A percentile compares a stretch with the other conserved stretches of the same genome.
These are phyloP conservation scores for Takashimella tepidaria DNA, from an alignment of 1,284 basidiomycete genomes.

Conservation along the genomic window DNA sequence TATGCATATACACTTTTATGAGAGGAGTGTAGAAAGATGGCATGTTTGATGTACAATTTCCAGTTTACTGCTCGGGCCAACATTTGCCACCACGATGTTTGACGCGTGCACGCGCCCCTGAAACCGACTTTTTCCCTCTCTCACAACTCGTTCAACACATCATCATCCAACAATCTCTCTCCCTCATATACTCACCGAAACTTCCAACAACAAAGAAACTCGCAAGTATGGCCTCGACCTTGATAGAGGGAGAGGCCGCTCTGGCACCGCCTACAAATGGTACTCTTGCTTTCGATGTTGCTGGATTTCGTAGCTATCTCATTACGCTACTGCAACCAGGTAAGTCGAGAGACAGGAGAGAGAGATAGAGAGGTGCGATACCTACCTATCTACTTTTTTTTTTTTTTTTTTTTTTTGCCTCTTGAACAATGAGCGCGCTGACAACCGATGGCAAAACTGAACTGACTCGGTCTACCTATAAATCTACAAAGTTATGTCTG, in stretches of 20 bases:
- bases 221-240: slow-evolving; percentile 16
- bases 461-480: not conserved
- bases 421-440: no score
- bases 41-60: no score
- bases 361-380: no score
- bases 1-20: no score
- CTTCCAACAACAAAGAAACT: not conserved
- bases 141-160: no score
- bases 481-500: slow-evolving; percentile 45
- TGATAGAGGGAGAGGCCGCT: slow-evolving; percentile 27
- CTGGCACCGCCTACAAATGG: slow-evolving; percentile 10
- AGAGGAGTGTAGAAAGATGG: no score
- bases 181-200: not conserved
- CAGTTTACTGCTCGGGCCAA: no score
- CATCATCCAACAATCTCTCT: not conserved
- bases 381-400: not conserved
- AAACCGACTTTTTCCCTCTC: no score
- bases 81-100: not conserved
- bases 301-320: slow-evolving; percentile 40
- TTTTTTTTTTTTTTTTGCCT: no score
- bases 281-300: slow-evolving; percentile 37
- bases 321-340: slow-evolving; percentile 36
- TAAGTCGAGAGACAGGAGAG: slow-evolving; percentile 12
- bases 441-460: not conserved
- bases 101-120: not conserved